Percentiles rank a stretch among this genome's conserved stretches.
These are phyloP conservation scores for Pyrenula massariospora DNA, from an alignment of 495 filamentous ascomycete genomes.

Conservation along the genomic window DNA sequence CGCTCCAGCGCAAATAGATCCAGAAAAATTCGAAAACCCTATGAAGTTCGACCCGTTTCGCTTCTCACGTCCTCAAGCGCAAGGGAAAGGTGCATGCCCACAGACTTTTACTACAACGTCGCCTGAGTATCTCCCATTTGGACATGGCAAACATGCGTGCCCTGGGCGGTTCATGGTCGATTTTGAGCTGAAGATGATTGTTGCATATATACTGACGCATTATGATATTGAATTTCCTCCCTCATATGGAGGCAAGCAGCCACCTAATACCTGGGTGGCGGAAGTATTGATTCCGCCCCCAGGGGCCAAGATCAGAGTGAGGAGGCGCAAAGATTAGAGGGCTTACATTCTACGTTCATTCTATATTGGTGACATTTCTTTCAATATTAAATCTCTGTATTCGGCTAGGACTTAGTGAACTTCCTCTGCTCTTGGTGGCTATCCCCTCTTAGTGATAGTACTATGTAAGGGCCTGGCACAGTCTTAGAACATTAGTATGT, in stretches of 20 bases:
- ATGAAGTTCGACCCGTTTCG: conserved; percentile 22
- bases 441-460: too few relatives aligned
- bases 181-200: conserved; percentile 17
- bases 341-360: too few relatives aligned
- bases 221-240: conserved; percentile 16
- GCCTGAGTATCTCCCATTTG: conserved; percentile 9
- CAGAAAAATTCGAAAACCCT: conserved; percentile 16
- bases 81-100: conserved; percentile 1
- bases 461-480: too few relatives aligned
- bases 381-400: too few relatives aligned
- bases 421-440: too few relatives aligned
- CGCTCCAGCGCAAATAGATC: conserved; percentile 18
- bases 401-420: too few relatives aligned
- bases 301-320: conserved; percentile 16
- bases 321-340: too few relatives aligned
- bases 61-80: conserved; percentile 11
- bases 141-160: conserved; percentile 9
- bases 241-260: conserved; percentile 14
- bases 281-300: conserved; percentile 16
- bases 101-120: conserved; percentile 11
- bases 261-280: conserved; percentile 15
- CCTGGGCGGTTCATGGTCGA: conserved; percentile 15
- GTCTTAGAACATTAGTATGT: too few relatives aligned
- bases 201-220: conserved; percentile 16
- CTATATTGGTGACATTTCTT: too few relatives aligned